Percentiles rank a stretch among this genome's conserved stretches.
Conservation (phyloP, 202 grass and related monocot species). For the Musa balbisiana region DNA sequence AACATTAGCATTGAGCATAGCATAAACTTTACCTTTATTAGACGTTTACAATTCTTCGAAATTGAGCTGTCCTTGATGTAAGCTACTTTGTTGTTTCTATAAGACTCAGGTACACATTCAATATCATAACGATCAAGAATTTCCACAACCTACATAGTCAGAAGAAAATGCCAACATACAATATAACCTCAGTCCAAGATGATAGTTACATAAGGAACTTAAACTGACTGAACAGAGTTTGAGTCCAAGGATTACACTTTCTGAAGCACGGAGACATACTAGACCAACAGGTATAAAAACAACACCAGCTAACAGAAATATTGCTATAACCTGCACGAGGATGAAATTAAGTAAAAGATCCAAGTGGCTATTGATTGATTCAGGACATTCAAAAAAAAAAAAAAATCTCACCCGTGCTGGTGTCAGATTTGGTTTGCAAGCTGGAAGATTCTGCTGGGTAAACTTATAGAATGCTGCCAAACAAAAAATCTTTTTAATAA, state of each 20-base stretch:
- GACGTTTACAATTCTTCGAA: conserved; percentile 60
- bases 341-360: conserved; percentile 5
- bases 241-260: conserved; percentile 45
- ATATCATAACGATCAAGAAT: conserved; percentile 62
- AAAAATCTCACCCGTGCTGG: conserved; percentile 58
- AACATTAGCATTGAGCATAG: conserved; percentile 1
- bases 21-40: conserved; percentile 57
- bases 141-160: conserved; percentile 57
- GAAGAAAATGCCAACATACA: background rate
- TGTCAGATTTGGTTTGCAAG: conserved; percentile 78
- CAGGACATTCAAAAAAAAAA: conserved; percentile 4
- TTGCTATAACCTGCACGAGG: conserved; percentile 54
- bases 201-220: background rate
- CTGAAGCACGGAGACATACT: conserved; percentile 67
- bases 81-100: conserved; percentile 61
- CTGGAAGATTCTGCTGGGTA: conserved; percentile 83
- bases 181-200: too few species aligned
- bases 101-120: conserved; percentile 71
- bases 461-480: conserved; percentile 71
- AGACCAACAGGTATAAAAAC: conserved; percentile 60
- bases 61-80: conserved; percentile 76
- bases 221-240: background rate
- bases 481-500: conserved; percentile 7
- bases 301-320: conserved; percentile 72
- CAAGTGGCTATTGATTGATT: background rate